phyloP scores from a whole-genome alignment of 257 asterid genomes.

The Plectranthus barbatus region DNA sequence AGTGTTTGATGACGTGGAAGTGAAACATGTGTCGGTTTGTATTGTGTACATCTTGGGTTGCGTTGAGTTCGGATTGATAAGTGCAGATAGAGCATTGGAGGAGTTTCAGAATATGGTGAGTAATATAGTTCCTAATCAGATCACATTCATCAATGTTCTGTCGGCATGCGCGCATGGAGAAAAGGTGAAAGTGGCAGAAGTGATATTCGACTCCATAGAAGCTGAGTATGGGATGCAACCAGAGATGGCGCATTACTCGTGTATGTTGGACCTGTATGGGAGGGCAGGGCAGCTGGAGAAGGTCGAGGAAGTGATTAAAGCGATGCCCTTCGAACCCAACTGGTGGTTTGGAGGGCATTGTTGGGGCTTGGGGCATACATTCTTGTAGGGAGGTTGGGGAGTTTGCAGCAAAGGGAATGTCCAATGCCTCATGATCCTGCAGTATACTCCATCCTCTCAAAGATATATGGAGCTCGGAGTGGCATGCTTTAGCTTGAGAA shows the following conservation, averaged over 20 bases:
- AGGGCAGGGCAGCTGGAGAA: conserved; percentile 60
- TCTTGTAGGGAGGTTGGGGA: conserved; percentile 46
- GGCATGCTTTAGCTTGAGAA: conserved; percentile 31
- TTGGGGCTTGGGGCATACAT: conserved; percentile 61
- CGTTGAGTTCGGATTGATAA: too few species aligned
- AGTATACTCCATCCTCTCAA: conserved; percentile 35
- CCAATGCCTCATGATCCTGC: conserved; percentile 50
- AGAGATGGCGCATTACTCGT: conserved; percentile 64
- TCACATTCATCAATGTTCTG: conserved; percentile 55
- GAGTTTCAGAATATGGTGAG: conserved; percentile 48
- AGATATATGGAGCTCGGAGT: conserved; percentile 44
- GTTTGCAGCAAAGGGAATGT: conserved; percentile 48
- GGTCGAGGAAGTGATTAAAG: conserved; percentile 42
- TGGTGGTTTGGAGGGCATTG: conserved; percentile 70
- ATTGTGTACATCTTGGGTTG: too few species aligned
- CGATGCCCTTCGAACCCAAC: conserved; percentile 73
- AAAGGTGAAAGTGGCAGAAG: conserved; percentile 60
- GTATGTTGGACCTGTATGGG: conserved; percentile 77
- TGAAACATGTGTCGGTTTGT: too few species aligned
- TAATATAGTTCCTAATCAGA: conserved; percentile 42
- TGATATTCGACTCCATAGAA: conserved; percentile 41
- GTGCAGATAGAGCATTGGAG: conserved; percentile 41
- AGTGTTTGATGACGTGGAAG: too few species aligned
- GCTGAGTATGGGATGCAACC: conserved; percentile 29
- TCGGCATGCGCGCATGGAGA: conserved; percentile 78